phyloP scores from a whole-genome alignment of 148 eudicot genomes.

The Spergularia marina region DNA sequence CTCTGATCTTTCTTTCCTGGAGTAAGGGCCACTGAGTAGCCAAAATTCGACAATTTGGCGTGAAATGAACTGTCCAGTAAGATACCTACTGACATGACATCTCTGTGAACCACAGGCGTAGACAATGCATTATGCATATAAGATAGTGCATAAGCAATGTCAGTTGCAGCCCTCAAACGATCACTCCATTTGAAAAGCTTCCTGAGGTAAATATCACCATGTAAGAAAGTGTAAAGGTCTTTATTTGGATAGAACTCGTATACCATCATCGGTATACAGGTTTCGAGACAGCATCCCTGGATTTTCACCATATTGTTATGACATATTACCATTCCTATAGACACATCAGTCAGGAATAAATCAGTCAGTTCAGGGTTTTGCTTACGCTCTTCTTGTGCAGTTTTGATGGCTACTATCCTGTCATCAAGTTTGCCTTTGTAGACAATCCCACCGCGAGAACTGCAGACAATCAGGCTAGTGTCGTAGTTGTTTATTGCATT shows the following conservation, averaged over 20 bases:
- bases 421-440: constrained; percentile 23
- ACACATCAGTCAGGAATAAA: constrained; percentile 22
- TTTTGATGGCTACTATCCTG: constrained; percentile 20
- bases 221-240: constrained; percentile 4
- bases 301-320: constrained; percentile 10
- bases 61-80: constrained; percentile 16
- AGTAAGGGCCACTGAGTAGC: constrained; percentile 12
- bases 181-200: constrained; percentile 1
- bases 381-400: not conserved
- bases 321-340: constrained; percentile 10
- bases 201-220: not conserved
- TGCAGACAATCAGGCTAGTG: constrained; percentile 12
- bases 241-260: constrained; percentile 22
- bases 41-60: constrained; percentile 19
- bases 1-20: constrained; percentile 20
- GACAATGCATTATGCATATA: constrained; percentile 21
- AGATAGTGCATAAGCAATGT: constrained; percentile 19
- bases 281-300: constrained; percentile 20
- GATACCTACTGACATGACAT: constrained; percentile 24
- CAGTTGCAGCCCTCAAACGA: constrained; percentile 6
- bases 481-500: constrained; percentile 15
- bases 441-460: constrained; percentile 16
- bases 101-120: constrained; percentile 23
- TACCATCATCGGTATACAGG: constrained; percentile 18
- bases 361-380: not conserved